Percentiles rank a stretch among this genome's conserved stretches.
Conservation (phyloP, 108 stramenopile genomes). For the Halocafeteria seosinensis region DNA sequence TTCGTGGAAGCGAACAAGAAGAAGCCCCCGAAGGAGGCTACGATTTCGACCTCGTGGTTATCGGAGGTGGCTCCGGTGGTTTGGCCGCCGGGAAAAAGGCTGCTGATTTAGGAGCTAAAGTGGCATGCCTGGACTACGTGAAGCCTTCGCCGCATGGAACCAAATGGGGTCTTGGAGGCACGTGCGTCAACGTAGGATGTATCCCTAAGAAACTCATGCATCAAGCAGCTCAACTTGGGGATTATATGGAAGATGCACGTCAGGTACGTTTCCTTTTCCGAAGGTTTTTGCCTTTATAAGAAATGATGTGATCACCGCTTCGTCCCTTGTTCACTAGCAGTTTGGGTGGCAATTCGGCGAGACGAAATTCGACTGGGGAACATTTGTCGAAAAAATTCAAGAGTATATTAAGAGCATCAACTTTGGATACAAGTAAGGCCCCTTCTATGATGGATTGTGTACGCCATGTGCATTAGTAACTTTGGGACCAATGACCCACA, state of each 20-base stretch:
- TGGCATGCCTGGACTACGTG: slow-evolving; percentile 32
- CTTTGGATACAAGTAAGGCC: slow-evolving; percentile 66
- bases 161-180: slow-evolving; percentile 42
- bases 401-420: slow-evolving; percentile 31
- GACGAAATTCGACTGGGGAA: slow-evolving; percentile 17
- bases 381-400: slow-evolving; percentile 18
- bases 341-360: slow-evolving; percentile 15
- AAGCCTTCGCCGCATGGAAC: slow-evolving; percentile 31
- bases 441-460: no score
- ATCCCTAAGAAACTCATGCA: slow-evolving; percentile 50
- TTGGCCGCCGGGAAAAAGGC: slow-evolving; percentile 62
- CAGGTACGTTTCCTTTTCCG: no score
- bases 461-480: no score
- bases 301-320: background rate
- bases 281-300: slow-evolving; percentile 48
- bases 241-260: background rate
- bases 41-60: slow-evolving; percentile 86
- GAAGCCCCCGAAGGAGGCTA: no score
- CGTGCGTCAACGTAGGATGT: slow-evolving; percentile 52
- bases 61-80: slow-evolving; percentile 93
- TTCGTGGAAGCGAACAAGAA: no score
- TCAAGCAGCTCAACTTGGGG: slow-evolving; percentile 6
- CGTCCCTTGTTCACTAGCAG: slow-evolving; percentile 20
- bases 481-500: no score
- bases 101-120: slow-evolving; percentile 27